phyloP scores from a whole-genome alignment of 2,329 filamentous ascomycete genomes.

The Xylariaceae sp. region DNA sequence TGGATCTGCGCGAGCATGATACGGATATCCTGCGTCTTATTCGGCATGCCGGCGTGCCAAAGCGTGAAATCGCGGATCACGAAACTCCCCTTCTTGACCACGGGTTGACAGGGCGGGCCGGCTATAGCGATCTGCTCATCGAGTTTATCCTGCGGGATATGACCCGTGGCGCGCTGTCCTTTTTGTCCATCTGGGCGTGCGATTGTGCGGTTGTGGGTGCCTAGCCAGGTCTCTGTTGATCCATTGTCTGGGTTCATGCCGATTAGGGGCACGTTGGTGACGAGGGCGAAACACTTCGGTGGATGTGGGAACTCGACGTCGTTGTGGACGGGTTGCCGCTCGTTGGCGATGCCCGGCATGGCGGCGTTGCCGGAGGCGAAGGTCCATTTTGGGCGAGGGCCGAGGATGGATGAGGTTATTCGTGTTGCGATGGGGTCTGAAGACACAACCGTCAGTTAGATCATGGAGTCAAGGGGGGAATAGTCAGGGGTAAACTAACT shows the following conservation, averaged over 20 bases:
- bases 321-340: slow-evolving; percentile 52
- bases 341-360: slow-evolving; percentile 42
- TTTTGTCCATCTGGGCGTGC: slow-evolving; percentile 41
- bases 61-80: slow-evolving; percentile 55
- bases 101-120: slow-evolving; percentile 44
- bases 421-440: slow-evolving; percentile 51
- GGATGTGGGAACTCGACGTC: slow-evolving; percentile 57
- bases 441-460: not conserved
- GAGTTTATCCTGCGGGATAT: slow-evolving; percentile 41
- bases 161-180: slow-evolving; percentile 48
- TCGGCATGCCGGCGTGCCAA: slow-evolving; percentile 62
- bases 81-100: slow-evolving; percentile 49
- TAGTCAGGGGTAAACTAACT: slow-evolving; percentile 35
- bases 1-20: slow-evolving; percentile 59
- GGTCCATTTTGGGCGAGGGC: slow-evolving; percentile 50
- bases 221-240: slow-evolving; percentile 54
- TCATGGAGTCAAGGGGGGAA: slow-evolving; percentile 11
- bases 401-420: slow-evolving; percentile 49
- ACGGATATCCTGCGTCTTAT: slow-evolving; percentile 45
- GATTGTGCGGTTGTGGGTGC: slow-evolving; percentile 42
- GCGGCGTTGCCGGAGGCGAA: slow-evolving; percentile 56
- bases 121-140: slow-evolving; percentile 34
- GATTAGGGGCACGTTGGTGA: slow-evolving; percentile 50
- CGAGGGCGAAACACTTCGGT: slow-evolving; percentile 48
- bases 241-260: slow-evolving; percentile 48